These are phyloP conservation scores for Adansonia madagascariensis DNA, from an alignment of 441 rosid genomes.

Conservation along the genomic window DNA sequence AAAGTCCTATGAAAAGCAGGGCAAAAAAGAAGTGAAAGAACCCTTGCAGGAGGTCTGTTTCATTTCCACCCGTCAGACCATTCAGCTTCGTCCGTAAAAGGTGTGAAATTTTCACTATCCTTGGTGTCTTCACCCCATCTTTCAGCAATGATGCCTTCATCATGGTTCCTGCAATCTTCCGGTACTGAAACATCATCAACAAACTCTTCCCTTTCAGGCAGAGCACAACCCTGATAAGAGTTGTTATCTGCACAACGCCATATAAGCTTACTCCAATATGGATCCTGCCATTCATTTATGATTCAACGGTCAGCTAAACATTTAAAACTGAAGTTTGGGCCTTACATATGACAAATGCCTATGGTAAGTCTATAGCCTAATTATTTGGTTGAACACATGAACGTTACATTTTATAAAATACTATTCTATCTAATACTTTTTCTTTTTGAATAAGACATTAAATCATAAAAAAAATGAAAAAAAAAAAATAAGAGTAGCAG, in stretches of 20 bases:
- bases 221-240: conserved; percentile 63
- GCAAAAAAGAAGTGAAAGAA: not conserved
- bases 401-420: not conserved
- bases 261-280: conserved; percentile 57
- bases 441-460: not conserved
- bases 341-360: not conserved
- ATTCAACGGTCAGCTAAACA: conserved; percentile 4
- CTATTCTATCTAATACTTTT: too few relatives aligned
- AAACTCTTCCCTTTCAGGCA: conserved; percentile 53
- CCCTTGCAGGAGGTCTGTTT: not conserved
- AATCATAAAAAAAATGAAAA: not conserved
- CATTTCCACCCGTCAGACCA: conserved; percentile 77
- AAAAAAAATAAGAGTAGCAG: not conserved
- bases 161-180: conserved; percentile 34
- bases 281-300: conserved; percentile 47
- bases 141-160: conserved; percentile 34
- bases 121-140: conserved; percentile 36
- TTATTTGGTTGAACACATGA: not conserved
- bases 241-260: conserved; percentile 63
- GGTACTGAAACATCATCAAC: conserved; percentile 28
- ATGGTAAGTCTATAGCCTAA: not conserved
- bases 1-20: not conserved
- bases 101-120: conserved; percentile 37
- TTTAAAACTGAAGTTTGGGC: not conserved
- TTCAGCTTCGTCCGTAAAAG: conserved; percentile 51